Percentiles rank a stretch among this genome's conserved stretches.
Evolutionary conservation across 805 yeast genomes (phyloP).

Genomic region (Kuraishia borneana): DNA sequence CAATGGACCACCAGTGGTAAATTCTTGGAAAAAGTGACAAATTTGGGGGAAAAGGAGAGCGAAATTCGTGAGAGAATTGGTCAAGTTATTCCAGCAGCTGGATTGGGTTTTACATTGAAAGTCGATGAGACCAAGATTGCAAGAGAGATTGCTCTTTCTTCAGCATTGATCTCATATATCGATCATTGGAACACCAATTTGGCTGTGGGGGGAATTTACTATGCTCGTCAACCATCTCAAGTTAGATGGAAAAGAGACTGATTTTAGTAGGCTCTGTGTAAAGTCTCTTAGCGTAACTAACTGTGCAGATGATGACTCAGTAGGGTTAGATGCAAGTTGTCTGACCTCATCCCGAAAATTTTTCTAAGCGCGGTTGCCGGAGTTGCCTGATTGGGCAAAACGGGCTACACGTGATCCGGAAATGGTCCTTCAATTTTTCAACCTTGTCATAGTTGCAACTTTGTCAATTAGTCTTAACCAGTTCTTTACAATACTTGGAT

Average conservation of each 20-base stretch:
- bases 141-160: constrained; percentile 45
- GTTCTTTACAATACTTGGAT: background rate
- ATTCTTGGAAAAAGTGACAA: constrained; percentile 44
- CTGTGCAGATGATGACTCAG: background rate
- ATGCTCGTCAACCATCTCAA: constrained; percentile 36
- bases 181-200: constrained; percentile 59
- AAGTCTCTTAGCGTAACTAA: background rate
- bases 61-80: constrained; percentile 59
- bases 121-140: constrained; percentile 45
- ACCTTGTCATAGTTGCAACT: no score
- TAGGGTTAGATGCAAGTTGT: background rate
- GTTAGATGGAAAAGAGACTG: constrained; percentile 49
- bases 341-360: background rate
- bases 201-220: constrained; percentile 56
- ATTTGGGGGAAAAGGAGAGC: constrained; percentile 52
- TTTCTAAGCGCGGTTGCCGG: background rate
- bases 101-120: constrained; percentile 40
- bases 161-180: constrained; percentile 48
- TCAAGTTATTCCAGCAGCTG: constrained; percentile 40
- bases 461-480: background rate
- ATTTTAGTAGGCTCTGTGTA: background rate
- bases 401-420: no score
- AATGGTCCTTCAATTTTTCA: no score
- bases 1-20: constrained; percentile 58
- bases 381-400: no score